Percentiles rank a stretch among this genome's conserved stretches.
These are phyloP conservation scores for Ambrosiella xylebori DNA, from an alignment of 2,329 filamentous ascomycete genomes.

Conservation along the genomic window DNA sequence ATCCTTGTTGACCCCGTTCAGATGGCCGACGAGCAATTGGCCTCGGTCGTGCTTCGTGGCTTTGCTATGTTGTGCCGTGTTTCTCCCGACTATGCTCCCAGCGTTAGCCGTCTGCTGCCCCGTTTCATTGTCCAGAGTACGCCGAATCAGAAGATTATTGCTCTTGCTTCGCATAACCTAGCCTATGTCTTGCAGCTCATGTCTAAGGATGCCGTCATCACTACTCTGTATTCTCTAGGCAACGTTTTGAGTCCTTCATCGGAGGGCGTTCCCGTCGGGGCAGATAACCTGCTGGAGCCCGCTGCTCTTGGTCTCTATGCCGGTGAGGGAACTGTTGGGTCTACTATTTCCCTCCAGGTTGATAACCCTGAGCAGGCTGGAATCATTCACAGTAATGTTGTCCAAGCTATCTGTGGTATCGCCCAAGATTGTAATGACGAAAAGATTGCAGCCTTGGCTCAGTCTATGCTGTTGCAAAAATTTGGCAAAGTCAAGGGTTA, in stretches of 20 bases:
- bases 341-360: slow-evolving; percentile 61
- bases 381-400: slow-evolving; percentile 66
- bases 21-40: slow-evolving; percentile 64
- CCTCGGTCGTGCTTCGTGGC: slow-evolving; percentile 60
- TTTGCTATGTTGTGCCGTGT: slow-evolving; percentile 68
- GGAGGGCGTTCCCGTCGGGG: slow-evolving; percentile 37
- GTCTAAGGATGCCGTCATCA: slow-evolving; percentile 85
- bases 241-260: slow-evolving; percentile 72
- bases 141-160: slow-evolving; percentile 50
- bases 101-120: slow-evolving; percentile 61
- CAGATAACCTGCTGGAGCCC: slow-evolving; percentile 11
- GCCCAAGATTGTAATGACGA: slow-evolving; percentile 66
- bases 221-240: slow-evolving; percentile 87
- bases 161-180: slow-evolving; percentile 66
- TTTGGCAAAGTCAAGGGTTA: slow-evolving; percentile 60
- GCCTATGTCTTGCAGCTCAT: slow-evolving; percentile 66
- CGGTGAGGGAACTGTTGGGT: slow-evolving; percentile 46
- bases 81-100: slow-evolving; percentile 54
- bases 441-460: slow-evolving; percentile 81
- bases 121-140: slow-evolving; percentile 76
- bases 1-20: slow-evolving; percentile 62
- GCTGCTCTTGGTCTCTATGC: slow-evolving; percentile 32
- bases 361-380: slow-evolving; percentile 64
- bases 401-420: slow-evolving; percentile 89
- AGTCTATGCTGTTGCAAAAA: slow-evolving; percentile 95